Conservation (phyloP, 768 basidiomycete species). For the Agrocybe praecox region DNA sequence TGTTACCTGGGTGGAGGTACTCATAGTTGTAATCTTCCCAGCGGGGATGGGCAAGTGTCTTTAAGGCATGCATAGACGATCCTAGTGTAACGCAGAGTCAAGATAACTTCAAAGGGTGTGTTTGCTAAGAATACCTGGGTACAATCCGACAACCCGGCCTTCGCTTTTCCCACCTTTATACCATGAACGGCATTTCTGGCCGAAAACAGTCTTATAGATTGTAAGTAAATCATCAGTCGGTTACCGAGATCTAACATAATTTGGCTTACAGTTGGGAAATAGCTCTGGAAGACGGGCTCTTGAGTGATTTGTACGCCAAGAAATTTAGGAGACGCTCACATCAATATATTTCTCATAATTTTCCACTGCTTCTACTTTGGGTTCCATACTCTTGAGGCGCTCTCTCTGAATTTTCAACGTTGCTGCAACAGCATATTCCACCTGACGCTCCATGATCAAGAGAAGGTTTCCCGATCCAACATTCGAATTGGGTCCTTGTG, state of each 20-base stretch:
- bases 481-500: slow-evolving; percentile 57
- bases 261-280: slow-evolving; percentile 43
- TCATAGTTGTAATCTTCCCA: slow-evolving; percentile 70
- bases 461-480: slow-evolving; percentile 61
- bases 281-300: slow-evolving; percentile 32
- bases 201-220: slow-evolving; percentile 53
- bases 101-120: no score
- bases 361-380: slow-evolving; percentile 57
- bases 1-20: slow-evolving; percentile 39
- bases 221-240: background rate
- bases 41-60: slow-evolving; percentile 52
- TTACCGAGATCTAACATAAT: background rate
- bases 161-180: slow-evolving; percentile 63
- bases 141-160: slow-evolving; percentile 58
- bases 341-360: slow-evolving; percentile 66
- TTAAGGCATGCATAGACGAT: slow-evolving; percentile 52
- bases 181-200: slow-evolving; percentile 62
- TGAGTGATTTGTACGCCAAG: background rate
- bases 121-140: no score
- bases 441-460: slow-evolving; percentile 54
- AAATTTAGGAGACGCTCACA: slow-evolving; percentile 28
- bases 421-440: slow-evolving; percentile 57
- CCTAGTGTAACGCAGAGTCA: slow-evolving; percentile 42
- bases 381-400: slow-evolving; percentile 61
- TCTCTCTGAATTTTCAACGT: slow-evolving; percentile 65